Conservation (phyloP, 176 grass and related monocot genomes). For the Hordeum marinum region DNA sequence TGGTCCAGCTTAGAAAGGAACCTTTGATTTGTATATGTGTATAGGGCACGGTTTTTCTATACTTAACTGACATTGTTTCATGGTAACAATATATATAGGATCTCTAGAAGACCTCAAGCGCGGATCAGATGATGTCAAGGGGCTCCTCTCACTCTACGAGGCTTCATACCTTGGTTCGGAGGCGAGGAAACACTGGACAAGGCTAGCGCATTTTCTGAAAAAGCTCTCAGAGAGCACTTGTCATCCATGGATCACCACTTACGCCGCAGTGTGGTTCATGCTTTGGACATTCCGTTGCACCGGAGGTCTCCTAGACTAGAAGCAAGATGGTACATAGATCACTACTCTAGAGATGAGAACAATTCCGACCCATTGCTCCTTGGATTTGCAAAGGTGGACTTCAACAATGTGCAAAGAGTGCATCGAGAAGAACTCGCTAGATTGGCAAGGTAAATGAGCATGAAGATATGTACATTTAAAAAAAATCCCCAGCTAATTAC, state of each 20-base stretch:
- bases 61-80: not conserved
- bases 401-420: constrained; percentile 37
- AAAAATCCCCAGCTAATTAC: not conserved
- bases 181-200: constrained; percentile 30
- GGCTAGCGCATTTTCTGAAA: constrained; percentile 3
- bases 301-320: constrained; percentile 33
- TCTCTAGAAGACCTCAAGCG: not conserved
- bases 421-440: constrained; percentile 28
- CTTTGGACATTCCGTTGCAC: constrained; percentile 40
- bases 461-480: not conserved
- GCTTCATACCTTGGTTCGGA: constrained; percentile 36
- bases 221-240: not conserved
- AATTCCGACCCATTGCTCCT: constrained; percentile 4
- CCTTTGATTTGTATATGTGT: too few relatives aligned
- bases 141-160: constrained; percentile 35
- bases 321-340: constrained; percentile 35
- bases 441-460: constrained; percentile 18
- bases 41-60: not conserved
- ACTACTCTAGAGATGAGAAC: constrained; percentile 7
- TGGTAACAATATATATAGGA: not conserved
- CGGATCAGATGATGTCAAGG: not conserved
- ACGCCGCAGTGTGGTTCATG: not conserved
- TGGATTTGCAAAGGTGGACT: constrained; percentile 36
- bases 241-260: not conserved
- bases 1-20: too few relatives aligned